These are phyloP conservation scores for Grifola frondosa DNA, from an alignment of 1,284 basidiomycete species.

Conservation along the genomic window DNA sequence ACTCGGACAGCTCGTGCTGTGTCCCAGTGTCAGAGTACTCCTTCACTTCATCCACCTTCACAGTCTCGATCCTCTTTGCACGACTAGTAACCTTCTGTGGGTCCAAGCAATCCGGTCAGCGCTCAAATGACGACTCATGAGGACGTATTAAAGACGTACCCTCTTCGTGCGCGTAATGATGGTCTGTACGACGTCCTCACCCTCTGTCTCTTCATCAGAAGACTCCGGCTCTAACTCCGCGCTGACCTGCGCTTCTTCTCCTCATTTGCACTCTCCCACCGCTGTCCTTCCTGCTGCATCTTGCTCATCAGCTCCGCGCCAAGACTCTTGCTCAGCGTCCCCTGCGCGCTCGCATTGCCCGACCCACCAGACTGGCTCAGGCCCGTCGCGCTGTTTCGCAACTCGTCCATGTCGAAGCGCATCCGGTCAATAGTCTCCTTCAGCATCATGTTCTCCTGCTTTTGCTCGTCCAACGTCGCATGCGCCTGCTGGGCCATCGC, in stretches of 20 bases:
- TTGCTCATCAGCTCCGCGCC: constrained; percentile 77
- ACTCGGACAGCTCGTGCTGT: constrained; percentile 60
- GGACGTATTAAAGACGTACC: constrained; percentile 41
- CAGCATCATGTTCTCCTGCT: constrained; percentile 85
- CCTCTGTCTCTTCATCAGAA: constrained; percentile 55
- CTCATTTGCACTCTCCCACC: constrained; percentile 46
- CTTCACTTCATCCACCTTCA: constrained; percentile 63
- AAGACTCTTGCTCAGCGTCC: constrained; percentile 74
- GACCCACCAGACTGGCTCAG: constrained; percentile 35
- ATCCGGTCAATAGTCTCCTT: constrained; percentile 93
- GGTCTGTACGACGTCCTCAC: constrained; percentile 76
- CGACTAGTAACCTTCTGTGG: constrained; percentile 65
- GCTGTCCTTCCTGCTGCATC: constrained; percentile 54
- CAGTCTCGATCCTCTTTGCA: constrained; percentile 48
- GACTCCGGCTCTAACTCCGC: constrained; percentile 28
- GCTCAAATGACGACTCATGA: constrained; percentile 3
- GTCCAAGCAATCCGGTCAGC: constrained; percentile 5
- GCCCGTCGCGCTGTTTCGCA: constrained; percentile 54
- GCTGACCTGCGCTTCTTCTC: constrained; percentile 31
- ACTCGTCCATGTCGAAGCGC: constrained; percentile 88
- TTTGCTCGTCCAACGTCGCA: constrained; percentile 79
- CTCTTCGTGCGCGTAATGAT: constrained; percentile 78
- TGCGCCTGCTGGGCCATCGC: constrained; percentile 66
- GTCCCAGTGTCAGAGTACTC: constrained; percentile 69
- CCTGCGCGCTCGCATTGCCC: constrained; percentile 44